phyloP scores from a whole-genome alignment of 352 stramenopile genomes.

The Globisporangium okanoganense region DNA sequence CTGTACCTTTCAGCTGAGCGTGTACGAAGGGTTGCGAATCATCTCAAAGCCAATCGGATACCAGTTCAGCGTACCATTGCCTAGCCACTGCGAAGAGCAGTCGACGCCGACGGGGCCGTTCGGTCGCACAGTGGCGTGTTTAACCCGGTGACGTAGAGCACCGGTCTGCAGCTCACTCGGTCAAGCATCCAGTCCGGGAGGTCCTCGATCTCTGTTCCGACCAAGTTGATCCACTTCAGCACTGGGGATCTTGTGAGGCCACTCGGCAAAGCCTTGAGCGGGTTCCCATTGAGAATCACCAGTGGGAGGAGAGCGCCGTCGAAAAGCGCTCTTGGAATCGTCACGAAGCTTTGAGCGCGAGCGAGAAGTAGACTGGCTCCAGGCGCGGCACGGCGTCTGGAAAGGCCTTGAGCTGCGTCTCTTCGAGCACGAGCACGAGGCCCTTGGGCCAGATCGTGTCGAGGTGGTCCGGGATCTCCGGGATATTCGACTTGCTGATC shows the following conservation, averaged over 20 bases:
- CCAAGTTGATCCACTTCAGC: not conserved
- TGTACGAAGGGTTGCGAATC: slow-evolving; percentile 4
- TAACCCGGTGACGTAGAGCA: not conserved
- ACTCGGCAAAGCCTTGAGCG: slow-evolving; percentile 4
- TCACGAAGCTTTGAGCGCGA: slow-evolving; percentile 2
- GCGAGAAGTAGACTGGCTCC: not conserved
- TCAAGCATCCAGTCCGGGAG: slow-evolving; percentile 5
- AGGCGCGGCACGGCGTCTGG: not conserved
- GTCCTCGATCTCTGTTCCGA: not conserved
- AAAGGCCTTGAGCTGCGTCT: not conserved
- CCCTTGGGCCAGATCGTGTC: slow-evolving; percentile 6
- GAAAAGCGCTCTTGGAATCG: not conserved
- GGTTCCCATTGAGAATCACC: slow-evolving; percentile 15
- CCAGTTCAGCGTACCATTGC: not conserved
- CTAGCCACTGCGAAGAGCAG: not conserved
- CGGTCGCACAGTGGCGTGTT: slow-evolving; percentile 6
- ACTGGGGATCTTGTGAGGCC: too few species aligned
- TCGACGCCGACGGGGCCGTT: not conserved
- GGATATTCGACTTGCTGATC: slow-evolving; percentile 8
- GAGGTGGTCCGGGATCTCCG: slow-evolving; percentile 2
- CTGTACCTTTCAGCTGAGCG: too few species aligned
- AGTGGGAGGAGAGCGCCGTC: not conserved
- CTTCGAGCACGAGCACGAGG: slow-evolving; percentile 1
- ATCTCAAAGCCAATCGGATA: slow-evolving; percentile 1
- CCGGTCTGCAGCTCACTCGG: not conserved